Base-by-base conservation (phyloP, 139 green algal species). In the Limnomonas spitsbergensis region DNA sequence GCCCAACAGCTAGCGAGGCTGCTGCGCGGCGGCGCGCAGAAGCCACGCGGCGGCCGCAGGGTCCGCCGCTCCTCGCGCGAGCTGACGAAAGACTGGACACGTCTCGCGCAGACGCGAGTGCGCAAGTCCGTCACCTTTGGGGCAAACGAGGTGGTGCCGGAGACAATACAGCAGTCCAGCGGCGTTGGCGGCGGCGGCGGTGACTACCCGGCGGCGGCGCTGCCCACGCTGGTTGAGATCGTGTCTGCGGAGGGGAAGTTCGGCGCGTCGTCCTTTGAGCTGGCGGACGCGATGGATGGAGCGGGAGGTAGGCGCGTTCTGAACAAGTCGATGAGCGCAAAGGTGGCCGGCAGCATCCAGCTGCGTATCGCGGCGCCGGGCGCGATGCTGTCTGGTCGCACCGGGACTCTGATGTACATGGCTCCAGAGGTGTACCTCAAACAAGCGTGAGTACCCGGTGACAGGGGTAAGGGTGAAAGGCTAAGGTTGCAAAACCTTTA, bases 361-460 rank as follows among this genome's bases (percentile, higher is more conserved):
- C 47, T 61, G 47, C 14, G 20, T 29, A 20, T 61, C 14, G 47
- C 47, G 14, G 20, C 14, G 47, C 14, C 14, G 47, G 47, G 47
- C 14, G 47, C 14, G 47, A 14, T 14, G 47, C 47, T 61, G 47
- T 61, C 47, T 29, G 47, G 47, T 20, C 47, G 47, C 20, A 61
- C 47, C 47, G 47, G 47, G 47, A 61, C 47, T 20, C 47, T 61
- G 47, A 61, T 61, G 47, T 61, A 61, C 47, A 61, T 61, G 47
- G 47, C 47, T 29, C 47, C 47, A 61, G 47, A 61, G 47, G 47
- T 61, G 47, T 61, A 61, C 47, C 20, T 14, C 47, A 61, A 61
- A 61, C 47, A 61, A 20, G 14, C 47, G 47, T 61, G 20, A 61
- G 47, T 61, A 61, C n/a, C n/a, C n/a, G n/a, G n/a, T n/a, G n/a